A percentile compares a stretch with the other conserved stretches of the same genome.
Conservation (phyloP, 331 rosid genomes). For the Stylosanthes scabra region DNA sequence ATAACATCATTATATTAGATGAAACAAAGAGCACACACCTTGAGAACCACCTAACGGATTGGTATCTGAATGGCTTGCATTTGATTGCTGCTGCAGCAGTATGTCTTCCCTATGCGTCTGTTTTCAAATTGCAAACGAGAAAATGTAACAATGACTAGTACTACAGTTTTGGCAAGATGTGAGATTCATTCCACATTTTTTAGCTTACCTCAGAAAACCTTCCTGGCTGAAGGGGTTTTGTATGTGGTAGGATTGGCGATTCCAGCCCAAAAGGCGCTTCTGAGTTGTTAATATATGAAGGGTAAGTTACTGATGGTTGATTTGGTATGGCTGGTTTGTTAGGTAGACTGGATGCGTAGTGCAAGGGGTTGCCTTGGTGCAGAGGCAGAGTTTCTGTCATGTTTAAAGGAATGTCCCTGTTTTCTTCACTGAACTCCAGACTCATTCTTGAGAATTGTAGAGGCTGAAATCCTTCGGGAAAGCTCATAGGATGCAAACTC, state of each 20-base stretch:
- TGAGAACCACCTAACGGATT: slow-evolving; percentile 56
- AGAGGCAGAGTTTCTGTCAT: slow-evolving; percentile 52
- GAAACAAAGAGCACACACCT: slow-evolving; percentile 22
- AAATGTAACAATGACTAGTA: slow-evolving; percentile 29
- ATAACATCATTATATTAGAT: not conserved
- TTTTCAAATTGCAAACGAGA: slow-evolving; percentile 42
- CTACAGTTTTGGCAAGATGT: slow-evolving; percentile 17
- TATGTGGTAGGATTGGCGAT: slow-evolving; percentile 45
- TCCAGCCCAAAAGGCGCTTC: slow-evolving; percentile 55
- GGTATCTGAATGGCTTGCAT: slow-evolving; percentile 43
- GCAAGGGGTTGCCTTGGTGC: slow-evolving; percentile 61
- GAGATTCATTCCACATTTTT: not conserved
- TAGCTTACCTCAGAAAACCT: slow-evolving; percentile 57
- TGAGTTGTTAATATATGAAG: slow-evolving; percentile 52
- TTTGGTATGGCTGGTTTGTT: slow-evolving; percentile 47
- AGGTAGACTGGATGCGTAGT: slow-evolving; percentile 44
- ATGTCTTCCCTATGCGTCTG: slow-evolving; percentile 49
- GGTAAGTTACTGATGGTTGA: slow-evolving; percentile 47
- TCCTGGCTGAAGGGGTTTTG: slow-evolving; percentile 52
- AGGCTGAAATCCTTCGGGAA: slow-evolving; percentile 60
- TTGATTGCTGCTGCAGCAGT: slow-evolving; percentile 53
- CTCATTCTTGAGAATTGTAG: slow-evolving; percentile 52
- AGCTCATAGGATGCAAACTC: slow-evolving; percentile 75
- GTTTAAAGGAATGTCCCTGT: slow-evolving; percentile 54
- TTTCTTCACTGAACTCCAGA: slow-evolving; percentile 62